Evolutionary conservation across 495 filamentous ascomycete genomes (phyloP).

Genomic region (Astrothelium subdiscretum): DNA sequence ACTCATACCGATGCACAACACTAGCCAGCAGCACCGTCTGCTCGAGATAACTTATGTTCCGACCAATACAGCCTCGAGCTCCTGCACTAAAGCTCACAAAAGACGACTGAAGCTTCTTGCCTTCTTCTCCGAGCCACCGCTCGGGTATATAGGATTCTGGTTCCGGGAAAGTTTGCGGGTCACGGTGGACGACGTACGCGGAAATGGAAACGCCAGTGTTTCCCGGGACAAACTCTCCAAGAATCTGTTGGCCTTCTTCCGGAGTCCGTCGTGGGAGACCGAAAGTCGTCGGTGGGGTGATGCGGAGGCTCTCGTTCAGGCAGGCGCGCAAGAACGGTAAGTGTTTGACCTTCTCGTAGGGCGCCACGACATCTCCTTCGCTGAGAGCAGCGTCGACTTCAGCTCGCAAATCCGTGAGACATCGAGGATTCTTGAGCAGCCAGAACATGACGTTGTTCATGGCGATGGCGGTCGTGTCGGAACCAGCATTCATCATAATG

Average conservation of each 20-base stretch:
- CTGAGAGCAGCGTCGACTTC: conserved; percentile 40
- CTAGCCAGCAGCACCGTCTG: conserved; percentile 20
- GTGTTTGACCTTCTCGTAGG: conserved; percentile 35
- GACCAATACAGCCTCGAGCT: conserved; percentile 33
- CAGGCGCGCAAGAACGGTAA: conserved; percentile 28
- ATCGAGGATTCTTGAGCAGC: conserved; percentile 41
- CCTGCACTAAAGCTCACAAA: conserved; percentile 35
- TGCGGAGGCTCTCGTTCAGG: conserved; percentile 27
- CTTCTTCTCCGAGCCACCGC: conserved; percentile 19
- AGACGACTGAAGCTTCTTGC: conserved; percentile 32
- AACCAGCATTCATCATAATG: conserved; percentile 42
- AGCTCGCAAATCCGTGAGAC: conserved; percentile 39
- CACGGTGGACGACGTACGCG: conserved; percentile 15
- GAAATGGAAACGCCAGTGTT: conserved; percentile 16
- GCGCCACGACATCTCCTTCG: conserved; percentile 27
- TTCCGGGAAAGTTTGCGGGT: conserved; percentile 14
- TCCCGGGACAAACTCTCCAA: conserved; percentile 20
- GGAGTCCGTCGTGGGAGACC: conserved; percentile 21
- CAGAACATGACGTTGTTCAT: conserved; percentile 43
- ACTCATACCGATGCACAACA: conserved; percentile 20
- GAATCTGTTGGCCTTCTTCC: conserved; percentile 14
- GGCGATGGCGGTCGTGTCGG: conserved; percentile 43
- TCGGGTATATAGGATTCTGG: conserved; percentile 20
- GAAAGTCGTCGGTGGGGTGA: conserved; percentile 20
- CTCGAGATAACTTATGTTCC: conserved; percentile 36